Conservation (phyloP, 2,329 filamentous ascomycete species). For the Chaetoscypha palmicola region DNA sequence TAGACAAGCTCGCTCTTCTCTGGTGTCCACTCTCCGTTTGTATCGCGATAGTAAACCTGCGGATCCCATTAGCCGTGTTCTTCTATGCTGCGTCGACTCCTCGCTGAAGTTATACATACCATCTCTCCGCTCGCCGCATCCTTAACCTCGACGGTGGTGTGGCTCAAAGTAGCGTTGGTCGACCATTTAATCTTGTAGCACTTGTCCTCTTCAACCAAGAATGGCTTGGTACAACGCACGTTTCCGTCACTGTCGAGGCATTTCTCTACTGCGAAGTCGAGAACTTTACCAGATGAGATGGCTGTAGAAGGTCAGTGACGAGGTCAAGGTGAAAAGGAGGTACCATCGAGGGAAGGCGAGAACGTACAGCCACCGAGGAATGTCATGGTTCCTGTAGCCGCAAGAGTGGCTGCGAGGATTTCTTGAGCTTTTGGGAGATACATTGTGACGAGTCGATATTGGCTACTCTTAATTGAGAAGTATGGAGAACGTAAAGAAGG, state of each 20-base stretch:
- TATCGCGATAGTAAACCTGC: conserved; percentile 40
- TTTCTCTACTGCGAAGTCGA: conserved; percentile 38
- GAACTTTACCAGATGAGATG: conserved; percentile 32
- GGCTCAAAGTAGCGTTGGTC: conserved; percentile 34
- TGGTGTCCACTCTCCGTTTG: conserved; percentile 39
- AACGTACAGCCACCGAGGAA: background rate
- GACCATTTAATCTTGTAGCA: conserved; percentile 37
- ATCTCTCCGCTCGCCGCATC: conserved; percentile 34
- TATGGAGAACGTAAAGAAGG: background rate
- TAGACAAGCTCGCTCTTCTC: conserved; percentile 40
- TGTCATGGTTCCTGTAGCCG: conserved; percentile 1
- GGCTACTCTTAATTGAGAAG: background rate
- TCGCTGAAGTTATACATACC: background rate
- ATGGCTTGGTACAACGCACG: conserved; percentile 30
- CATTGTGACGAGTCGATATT: conserved; percentile 14
- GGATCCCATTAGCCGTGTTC: background rate
- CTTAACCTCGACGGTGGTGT: conserved; percentile 35
- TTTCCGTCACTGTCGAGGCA: conserved; percentile 36
- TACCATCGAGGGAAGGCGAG: background rate
- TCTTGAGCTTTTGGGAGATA: conserved; percentile 23
- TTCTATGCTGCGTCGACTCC: background rate
- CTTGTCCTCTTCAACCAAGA: conserved; percentile 33
- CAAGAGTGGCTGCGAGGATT: conserved; percentile 21
- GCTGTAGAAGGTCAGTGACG: conserved; percentile 9
- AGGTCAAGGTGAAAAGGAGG: background rate